Conservation (phyloP, 176 grass and related monocot species). For the Calamus simplicifolius region DNA sequence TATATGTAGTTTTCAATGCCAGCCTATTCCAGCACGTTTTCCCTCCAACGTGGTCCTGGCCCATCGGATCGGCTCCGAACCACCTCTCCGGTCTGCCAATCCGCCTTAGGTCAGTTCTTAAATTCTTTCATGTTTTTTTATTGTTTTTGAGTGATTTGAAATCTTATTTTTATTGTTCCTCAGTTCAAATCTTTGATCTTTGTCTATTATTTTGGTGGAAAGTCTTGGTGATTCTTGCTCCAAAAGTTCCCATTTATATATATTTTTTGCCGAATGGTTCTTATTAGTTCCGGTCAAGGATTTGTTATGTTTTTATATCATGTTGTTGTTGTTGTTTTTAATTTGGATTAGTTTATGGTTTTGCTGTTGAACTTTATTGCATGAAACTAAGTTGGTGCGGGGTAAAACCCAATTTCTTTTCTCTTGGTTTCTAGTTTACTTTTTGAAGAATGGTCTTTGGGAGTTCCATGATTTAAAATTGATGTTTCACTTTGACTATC, state of each 20-base stretch:
- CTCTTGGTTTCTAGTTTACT: not conserved
- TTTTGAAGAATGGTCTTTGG: conserved; percentile 7
- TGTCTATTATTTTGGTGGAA: conserved; percentile 4
- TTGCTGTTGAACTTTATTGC: too few relatives aligned
- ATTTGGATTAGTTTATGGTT: too few relatives aligned
- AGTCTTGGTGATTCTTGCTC: conserved; percentile 13
- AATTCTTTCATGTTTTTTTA: conserved; percentile 21
- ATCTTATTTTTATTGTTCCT: conserved; percentile 21
- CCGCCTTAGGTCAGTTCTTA: conserved; percentile 40
- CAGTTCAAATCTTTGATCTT: conserved; percentile 23
- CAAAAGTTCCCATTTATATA: too few relatives aligned
- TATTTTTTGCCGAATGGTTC: too few relatives aligned
- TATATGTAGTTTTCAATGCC: conserved; percentile 1
- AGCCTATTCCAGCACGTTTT: conserved; percentile 32
- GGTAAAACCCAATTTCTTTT: not conserved
- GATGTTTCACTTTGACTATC: conserved; percentile 5
- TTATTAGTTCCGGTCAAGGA: too few relatives aligned
- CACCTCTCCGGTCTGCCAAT: conserved; percentile 26
- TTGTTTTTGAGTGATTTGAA: conserved; percentile 36
- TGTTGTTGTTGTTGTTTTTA: too few relatives aligned
- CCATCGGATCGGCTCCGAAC: conserved; percentile 7
- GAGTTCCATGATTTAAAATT: not conserved
- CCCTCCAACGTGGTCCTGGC: conserved; percentile 1
- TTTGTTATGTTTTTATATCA: too few relatives aligned
- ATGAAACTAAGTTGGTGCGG: too few relatives aligned